A percentile compares a stretch with the other conserved stretches of the same genome.
phyloP scores from a whole-genome alignment of 225 moss, liverwort and hornwort species.

The Straminergon stramineum region DNA sequence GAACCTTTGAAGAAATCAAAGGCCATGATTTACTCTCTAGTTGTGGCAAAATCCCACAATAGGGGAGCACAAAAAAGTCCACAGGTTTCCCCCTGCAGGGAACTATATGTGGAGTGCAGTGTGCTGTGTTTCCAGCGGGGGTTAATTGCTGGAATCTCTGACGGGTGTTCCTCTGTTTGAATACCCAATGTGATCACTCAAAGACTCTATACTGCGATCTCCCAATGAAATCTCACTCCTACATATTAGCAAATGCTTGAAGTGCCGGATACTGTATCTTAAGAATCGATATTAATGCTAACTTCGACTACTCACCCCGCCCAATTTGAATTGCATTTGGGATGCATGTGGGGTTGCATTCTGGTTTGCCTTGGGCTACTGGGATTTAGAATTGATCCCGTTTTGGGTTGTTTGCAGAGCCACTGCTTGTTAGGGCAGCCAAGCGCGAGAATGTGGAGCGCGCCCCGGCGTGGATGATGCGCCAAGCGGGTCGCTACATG shows the following conservation, averaged over 20 bases:
- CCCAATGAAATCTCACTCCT: background rate
- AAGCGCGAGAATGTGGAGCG: conserved; percentile 43
- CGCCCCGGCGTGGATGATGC: conserved; percentile 65
- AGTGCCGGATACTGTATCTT: background rate
- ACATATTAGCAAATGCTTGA: background rate
- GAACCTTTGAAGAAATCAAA: too few relatives aligned
- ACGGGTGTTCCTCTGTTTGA: background rate
- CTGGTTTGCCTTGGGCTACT: background rate
- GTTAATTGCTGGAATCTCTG: background rate
- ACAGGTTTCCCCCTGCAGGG: background rate
- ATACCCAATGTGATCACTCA: background rate
- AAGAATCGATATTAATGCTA: background rate
- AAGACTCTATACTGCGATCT: background rate
- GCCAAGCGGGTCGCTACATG: conserved; percentile 62
- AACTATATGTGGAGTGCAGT: background rate
- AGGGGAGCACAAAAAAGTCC: too few relatives aligned
- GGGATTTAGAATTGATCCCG: background rate
- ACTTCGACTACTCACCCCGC: background rate
- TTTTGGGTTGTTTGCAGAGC: conserved; percentile 20
- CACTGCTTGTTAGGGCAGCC: conserved; percentile 43
- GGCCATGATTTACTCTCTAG: background rate
- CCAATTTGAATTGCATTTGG: background rate
- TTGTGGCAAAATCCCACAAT: background rate
- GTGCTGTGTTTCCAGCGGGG: too few relatives aligned
- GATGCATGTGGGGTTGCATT: background rate